A percentile compares a stretch with the other conserved stretches of the same genome.
These are phyloP conservation scores for Mrakia gelida DNA, from an alignment of 768 basidiomycete species.

Conservation along the genomic window DNA sequence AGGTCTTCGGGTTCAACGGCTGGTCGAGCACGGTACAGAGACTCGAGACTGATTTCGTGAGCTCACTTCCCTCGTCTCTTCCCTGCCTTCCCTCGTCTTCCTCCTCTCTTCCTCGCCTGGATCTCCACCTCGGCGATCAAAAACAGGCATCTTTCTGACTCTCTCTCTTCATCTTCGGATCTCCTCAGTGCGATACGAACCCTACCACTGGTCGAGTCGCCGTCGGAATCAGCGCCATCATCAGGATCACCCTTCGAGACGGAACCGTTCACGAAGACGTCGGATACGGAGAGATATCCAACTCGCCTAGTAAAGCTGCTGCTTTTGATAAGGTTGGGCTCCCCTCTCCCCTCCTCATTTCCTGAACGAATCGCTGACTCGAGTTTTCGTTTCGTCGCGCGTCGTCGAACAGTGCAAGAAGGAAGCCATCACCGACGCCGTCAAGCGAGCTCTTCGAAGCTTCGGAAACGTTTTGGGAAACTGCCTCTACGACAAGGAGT, in stretches of 20 bases:
- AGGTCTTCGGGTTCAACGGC: constrained; percentile 96
- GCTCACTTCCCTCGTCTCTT: constrained; percentile 41
- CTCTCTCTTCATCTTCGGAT: neutral
- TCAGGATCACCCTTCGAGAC: constrained; percentile 80
- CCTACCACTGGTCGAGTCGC: constrained; percentile 59
- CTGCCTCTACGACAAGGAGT: constrained; percentile 93
- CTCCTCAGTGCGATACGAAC: constrained; percentile 59
- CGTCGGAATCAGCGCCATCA: constrained; percentile 75
- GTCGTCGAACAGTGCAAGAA: constrained; percentile 77
- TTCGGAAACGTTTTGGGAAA: constrained; percentile 95
- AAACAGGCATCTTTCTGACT: neutral
- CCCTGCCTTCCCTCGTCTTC: neutral
- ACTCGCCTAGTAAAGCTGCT: constrained; percentile 73
- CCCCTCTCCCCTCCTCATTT: neutral
- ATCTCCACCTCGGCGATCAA: neutral
- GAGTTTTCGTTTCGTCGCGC: neutral
- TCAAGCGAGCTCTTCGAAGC: constrained; percentile 83
- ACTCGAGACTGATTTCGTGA: constrained; percentile 53
- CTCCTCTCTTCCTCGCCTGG: no score
- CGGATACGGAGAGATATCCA: constrained; percentile 83
- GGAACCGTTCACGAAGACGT: constrained; percentile 90
- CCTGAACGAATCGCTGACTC: neutral
- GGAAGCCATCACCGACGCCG: constrained; percentile 90
- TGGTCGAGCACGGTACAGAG: constrained; percentile 79
- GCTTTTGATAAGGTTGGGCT: constrained; percentile 82